Conservation (phyloP, 2,329 filamentous ascomycete genomes). For the Basipetospora sp. region DNA sequence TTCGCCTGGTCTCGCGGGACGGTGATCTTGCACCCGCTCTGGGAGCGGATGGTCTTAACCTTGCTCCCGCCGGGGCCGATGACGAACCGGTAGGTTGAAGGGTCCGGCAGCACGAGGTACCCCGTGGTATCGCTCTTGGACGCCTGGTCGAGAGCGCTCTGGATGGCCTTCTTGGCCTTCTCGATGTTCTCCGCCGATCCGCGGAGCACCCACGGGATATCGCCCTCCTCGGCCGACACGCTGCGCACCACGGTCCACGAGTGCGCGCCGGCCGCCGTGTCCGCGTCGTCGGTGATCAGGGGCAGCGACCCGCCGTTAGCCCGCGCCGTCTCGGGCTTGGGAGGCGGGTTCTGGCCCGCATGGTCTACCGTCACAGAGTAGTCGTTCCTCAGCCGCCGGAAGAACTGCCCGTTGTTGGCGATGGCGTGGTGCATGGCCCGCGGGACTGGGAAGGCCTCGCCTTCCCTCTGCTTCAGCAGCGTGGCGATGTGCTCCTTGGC, state of each 20-base stretch:
- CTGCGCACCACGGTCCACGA: conserved; percentile 70
- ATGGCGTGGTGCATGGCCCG: conserved; percentile 69
- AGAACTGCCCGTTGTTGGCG: conserved; percentile 80
- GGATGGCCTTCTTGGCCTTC: conserved; percentile 64
- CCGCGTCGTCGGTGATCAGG: conserved; percentile 80
- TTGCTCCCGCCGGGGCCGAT: conserved; percentile 80
- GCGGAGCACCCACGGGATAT: conserved; percentile 80
- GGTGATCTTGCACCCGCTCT: conserved; percentile 86
- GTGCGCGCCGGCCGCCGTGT: conserved; percentile 49
- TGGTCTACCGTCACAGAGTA: conserved; percentile 85
- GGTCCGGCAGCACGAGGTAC: conserved; percentile 80
- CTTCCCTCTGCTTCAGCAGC: conserved; percentile 72
- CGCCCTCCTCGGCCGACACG: conserved; percentile 45
- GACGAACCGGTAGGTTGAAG: conserved; percentile 75
- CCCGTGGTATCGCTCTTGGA: conserved; percentile 58
- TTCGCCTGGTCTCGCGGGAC: conserved; percentile 67
- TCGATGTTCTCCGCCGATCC: conserved; percentile 64
- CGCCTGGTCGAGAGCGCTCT: conserved; percentile 57
- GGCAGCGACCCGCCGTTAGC: conserved; percentile 54
- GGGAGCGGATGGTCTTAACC: conserved; percentile 82
- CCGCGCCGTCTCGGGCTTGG: conserved; percentile 46
- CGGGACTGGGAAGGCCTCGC: conserved; percentile 75
- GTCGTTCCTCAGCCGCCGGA: conserved; percentile 77
- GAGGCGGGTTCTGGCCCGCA: conserved; percentile 60
- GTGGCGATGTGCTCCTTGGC: conserved; percentile 73